phyloP scores from a whole-genome alignment of 106 monocot genomes.

The Apostasia shenzhenica region DNA sequence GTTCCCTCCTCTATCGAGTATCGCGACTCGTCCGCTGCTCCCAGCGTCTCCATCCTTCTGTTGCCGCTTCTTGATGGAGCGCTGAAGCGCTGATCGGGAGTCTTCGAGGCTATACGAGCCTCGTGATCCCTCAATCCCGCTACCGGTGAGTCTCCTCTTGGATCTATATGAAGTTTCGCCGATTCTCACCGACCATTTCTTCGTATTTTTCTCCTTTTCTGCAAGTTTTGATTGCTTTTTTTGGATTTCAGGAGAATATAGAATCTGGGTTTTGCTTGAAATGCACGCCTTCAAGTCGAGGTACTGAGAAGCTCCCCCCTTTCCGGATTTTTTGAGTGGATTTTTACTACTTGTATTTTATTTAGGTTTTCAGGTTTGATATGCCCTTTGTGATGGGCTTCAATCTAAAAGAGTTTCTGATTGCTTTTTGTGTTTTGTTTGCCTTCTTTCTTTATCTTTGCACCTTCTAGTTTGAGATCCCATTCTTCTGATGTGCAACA shows the following conservation, averaged over 20 bases:
- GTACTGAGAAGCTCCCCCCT: not conserved
- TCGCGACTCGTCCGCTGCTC: not conserved
- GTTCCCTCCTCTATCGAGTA: not conserved
- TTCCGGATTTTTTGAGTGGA: not conserved
- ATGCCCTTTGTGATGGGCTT: no score
- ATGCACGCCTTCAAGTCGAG: slow-evolving; percentile 1
- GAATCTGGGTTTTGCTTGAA: not conserved
- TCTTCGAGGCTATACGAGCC: no score
- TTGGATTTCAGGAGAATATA: not conserved
- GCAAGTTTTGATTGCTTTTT: not conserved
- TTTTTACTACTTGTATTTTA: not conserved
- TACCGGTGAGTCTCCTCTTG: no score
- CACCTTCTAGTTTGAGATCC: not conserved
- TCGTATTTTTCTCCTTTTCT: not conserved
- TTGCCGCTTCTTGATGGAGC: not conserved
- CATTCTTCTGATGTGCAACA: not conserved
- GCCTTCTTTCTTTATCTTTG: not conserved
- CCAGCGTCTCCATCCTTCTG: not conserved
- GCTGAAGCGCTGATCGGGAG: not conserved
- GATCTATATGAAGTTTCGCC: not conserved
- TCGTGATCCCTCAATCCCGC: no score
- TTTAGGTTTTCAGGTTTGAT: no score
- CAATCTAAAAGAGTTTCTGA: no score
- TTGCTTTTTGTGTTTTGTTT: no score
- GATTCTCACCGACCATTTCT: not conserved